These are phyloP conservation scores for Leccinum insigne DNA, from an alignment of 1,284 basidiomycete genomes.

Conservation along the genomic window DNA sequence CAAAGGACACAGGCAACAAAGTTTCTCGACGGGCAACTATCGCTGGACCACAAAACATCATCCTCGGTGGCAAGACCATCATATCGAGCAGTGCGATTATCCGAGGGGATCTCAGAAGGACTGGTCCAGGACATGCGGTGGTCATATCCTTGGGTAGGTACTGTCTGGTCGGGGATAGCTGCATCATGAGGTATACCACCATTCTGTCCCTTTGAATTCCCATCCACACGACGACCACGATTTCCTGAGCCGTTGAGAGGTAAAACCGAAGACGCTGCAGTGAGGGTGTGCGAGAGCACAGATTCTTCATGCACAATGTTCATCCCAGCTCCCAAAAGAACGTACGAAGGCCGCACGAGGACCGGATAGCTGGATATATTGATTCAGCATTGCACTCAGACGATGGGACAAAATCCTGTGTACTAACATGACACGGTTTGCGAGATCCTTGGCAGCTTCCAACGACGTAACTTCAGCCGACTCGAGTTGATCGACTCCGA, in stretches of 20 bases:
- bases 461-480: conserved; percentile 94
- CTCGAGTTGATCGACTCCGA: conserved; percentile 96
- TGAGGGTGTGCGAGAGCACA: conserved; percentile 89
- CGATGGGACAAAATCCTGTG: conserved; percentile 1
- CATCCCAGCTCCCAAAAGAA: conserved; percentile 99
- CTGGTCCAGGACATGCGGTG: conserved; percentile 86
- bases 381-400: conserved; percentile 16
- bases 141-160: conserved; percentile 94
- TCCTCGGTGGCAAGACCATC: conserved; percentile 96
- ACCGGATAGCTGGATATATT: conserved; percentile 78
- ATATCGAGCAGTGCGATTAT: conserved; percentile 89
- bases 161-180: conserved; percentile 88
- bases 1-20: conserved; percentile 70
- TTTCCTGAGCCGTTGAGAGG: conserved; percentile 94
- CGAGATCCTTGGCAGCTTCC: conserved; percentile 91
- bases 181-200: conserved; percentile 75
- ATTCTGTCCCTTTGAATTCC: neutral
- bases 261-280: conserved; percentile 93
- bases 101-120: conserved; percentile 84
- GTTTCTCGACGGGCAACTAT: conserved; percentile 95
- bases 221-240: conserved; percentile 42
- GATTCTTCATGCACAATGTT: conserved; percentile 97
- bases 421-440: conserved; percentile 73
- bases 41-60: conserved; percentile 94
- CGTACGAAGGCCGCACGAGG: conserved; percentile 95